Evolutionary conservation across 768 basidiomycete genomes (phyloP), one percentile per base, ranked within the genome.

Genomic region (Daedalea quercina): DNA sequence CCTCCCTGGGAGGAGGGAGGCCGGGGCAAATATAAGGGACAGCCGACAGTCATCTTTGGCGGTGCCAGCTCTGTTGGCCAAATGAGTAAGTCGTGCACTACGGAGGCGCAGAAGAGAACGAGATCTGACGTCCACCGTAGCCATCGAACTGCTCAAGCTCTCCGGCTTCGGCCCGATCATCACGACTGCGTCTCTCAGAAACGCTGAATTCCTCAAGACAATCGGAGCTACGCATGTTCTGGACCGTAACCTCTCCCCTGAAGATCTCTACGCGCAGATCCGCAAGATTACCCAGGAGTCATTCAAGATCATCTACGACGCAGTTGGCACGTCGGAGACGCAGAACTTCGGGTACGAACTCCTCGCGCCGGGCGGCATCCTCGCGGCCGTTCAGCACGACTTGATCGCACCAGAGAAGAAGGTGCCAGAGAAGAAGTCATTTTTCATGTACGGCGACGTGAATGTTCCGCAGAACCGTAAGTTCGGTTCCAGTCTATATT

Each of bases 1-100:
- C 55, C 65, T 3, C 54, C 60, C 1, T 66, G 65, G 65, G 58
- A 56, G 33, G 57, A 57, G 17, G 50, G 54, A 11, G 62, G 62
- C 7, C 51, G 50, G 11, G 59, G 54, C 1, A 53, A 58, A 42
- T 64, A 60, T 46, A 53, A 54, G 13, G 63, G 57, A 1, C 54
- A 61, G 47, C 60, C 63, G 0, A 57, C 65, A 22, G 37, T 67
- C 9, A 50, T 68, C 28, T 51, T 65, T 19, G 65, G 63, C 22
- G 67, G 67, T 9, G 51, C 64, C 9, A 54, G 55, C 11, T 64
- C 64, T 8, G 55, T 68, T 9, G 67, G 67, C 3, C 64, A 66
- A 50, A 64, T 44, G 23, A 61, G 64, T 64, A 33, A 41, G 19
- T 60, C 22, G 11, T 6, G 6, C 28, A 4, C 11, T 20, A 17